phyloP scores from a whole-genome alignment of 148 eudicot genomes.

The Linanthus parryae region DNA sequence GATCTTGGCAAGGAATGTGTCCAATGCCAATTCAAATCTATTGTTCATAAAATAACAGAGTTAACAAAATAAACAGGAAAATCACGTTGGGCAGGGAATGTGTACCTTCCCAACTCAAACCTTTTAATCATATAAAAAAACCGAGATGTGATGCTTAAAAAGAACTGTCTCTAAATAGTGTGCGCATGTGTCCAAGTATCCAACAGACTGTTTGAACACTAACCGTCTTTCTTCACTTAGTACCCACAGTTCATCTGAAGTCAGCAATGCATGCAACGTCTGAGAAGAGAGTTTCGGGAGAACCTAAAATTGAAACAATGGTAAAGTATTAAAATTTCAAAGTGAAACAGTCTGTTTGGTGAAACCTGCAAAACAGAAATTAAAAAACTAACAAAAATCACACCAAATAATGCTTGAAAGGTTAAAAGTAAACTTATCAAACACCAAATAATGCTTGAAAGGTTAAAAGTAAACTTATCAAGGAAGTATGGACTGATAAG shows the following conservation, averaged over 20 bases:
- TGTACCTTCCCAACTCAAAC: slow-evolving; percentile 80
- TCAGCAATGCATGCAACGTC: slow-evolving; percentile 79
- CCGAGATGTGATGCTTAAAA: slow-evolving; percentile 14
- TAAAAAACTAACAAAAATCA: no score
- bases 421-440: no score
- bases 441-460: no score
- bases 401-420: no score
- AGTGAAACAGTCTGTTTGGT: no score
- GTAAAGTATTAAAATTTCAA: slow-evolving; percentile 7
- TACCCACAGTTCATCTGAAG: slow-evolving; percentile 93
- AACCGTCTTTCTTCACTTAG: slow-evolving; percentile 98
- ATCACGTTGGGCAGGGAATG: slow-evolving; percentile 61
- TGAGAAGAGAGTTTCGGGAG: slow-evolving; percentile 97
- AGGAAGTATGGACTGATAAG: no score
- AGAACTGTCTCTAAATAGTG: slow-evolving; percentile 1
- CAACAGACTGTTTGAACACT: slow-evolving; percentile 6
- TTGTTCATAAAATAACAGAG: slow-evolving; percentile 9
- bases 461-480: no score
- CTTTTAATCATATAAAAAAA: slow-evolving; percentile 29
- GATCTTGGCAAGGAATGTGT: slow-evolving; percentile 62
- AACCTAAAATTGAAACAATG: slow-evolving; percentile 36
- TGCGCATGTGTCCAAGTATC: no score
- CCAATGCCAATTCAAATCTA: slow-evolving; percentile 91
- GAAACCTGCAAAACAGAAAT: no score
- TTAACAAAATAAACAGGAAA: no score